Base-by-base conservation (phyloP, 2,329 filamentous ascomycete genomes). In the Aureobasidium leucospermi region DNA sequence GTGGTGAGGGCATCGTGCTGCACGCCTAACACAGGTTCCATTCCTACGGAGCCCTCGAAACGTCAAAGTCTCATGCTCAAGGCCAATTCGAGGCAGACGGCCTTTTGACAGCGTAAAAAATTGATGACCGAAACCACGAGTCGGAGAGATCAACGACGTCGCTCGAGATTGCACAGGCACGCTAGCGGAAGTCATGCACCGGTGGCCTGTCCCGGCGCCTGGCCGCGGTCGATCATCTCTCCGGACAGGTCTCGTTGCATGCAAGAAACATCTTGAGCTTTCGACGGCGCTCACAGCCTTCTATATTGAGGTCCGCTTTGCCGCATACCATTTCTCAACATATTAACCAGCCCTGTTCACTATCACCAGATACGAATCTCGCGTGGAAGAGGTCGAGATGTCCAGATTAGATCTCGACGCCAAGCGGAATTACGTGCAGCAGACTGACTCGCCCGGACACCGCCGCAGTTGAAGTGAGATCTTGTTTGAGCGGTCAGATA, bases 1-100 rank as follows among this genome's bases (percentile, higher is more conserved):
- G 23, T 43, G 39, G 28, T 52, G 36, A 55, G 51, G 51, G 28
- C 51, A 55, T 42, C 39, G 51, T 55, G 38, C 39, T 42, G 51
- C 28, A 23, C 51, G 39, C 51, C 51, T 55, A 55, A 43, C 51
- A 38, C n/a, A 8, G 29, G n/a, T 4, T 10, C 51, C 38, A 34
- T 13, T 41, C 23, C 36, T 2, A 31, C 36, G 23, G 36, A 16
- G 13, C 29, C 13, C 36, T 43, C 51, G 51, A 55, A 55, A 55
- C 51, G 32, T 13, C 6, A 1, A 55, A 19, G 29, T 55, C 51
- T 32, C 38, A 55, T 55, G 51, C 39, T 34, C 39, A 15, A 34
- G 28, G 38, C 38, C 51, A 31, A n/a, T 55, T 55, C 38, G 28
- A 55, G 51, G 38, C 38, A 34, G 28, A 43, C 6, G 51, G n/a